Base-by-base conservation (phyloP, 441 rosid species). In the Pelargonium myrrhifolium region DNA sequence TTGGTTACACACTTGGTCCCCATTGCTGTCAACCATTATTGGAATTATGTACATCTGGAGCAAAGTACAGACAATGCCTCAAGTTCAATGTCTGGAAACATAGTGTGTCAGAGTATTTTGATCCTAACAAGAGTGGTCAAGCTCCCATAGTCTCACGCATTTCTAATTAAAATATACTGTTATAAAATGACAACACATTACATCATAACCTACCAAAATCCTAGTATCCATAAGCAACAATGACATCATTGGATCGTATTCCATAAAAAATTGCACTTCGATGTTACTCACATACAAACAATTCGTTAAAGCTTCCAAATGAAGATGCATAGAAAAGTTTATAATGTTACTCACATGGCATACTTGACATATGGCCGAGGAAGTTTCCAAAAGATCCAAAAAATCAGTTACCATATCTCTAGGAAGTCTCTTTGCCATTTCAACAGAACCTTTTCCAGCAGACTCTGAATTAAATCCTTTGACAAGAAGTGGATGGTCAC, bases 401-500 rank as follows among this genome's bases (percentile, higher is more conserved):
- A 94, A 81, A 75, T 85, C 64, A 58, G 47, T 69, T 68, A 79
- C 84, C 84, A 79, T 77, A 39, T 81, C 89, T 66, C 61, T 78
- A 20, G 94, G 88, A 64, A 94, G 87, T 59, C 69, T 80, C 76
- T 80, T 86, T 7, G 89, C 98, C 79, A 87, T 86, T 71, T 83
- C 88, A 53, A 70, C 77, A 68, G 99, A 89, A 75, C 45, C 75
- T 76, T 89, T 85, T 67, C 83, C 89, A 76, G 83, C 82, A 65
- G 83, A 80, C 60, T 83, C 87, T 51, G 93, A 78, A 77, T 68
- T 76, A 71, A 78, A 80, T 72, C 79, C 85, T 75, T 89, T 85
- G 58, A 89, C 92, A 69, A 94, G 96, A 71, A 83, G 77, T 35
- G 99, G 99, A 75, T 94, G 97, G 72, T 86, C 97, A 81, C 99